phyloP scores from a whole-genome alignment of 805 yeast genomes.

The Myxozyma sirexii region DNA sequence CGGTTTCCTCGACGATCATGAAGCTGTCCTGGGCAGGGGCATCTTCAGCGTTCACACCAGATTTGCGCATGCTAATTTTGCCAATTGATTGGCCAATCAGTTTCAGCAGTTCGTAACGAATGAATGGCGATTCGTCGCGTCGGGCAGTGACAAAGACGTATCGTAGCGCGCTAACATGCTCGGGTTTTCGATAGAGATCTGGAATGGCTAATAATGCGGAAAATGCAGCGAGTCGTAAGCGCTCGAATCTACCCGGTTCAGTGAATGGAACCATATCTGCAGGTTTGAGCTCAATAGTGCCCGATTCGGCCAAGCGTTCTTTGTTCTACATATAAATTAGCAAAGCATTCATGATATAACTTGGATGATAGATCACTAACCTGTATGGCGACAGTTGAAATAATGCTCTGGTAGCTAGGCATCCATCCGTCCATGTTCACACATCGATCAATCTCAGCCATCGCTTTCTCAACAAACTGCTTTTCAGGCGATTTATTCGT shows the following conservation, averaged over 20 bases:
- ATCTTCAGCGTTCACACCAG: conserved; percentile 19
- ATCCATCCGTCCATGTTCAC: conserved; percentile 84
- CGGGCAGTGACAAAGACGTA: conserved; percentile 60
- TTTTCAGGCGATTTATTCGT: conserved; percentile 6
- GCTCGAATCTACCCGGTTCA: conserved; percentile 49
- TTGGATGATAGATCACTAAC: not conserved
- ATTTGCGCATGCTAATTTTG: conserved; percentile 24
- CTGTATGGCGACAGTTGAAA: conserved; percentile 58
- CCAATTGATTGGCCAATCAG: conserved; percentile 30
- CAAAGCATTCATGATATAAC: not conserved
- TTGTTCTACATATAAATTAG: conserved; percentile 48
- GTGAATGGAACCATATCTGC: conserved; percentile 61
- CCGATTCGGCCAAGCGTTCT: conserved; percentile 58
- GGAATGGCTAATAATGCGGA: conserved; percentile 61
- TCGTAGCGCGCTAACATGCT: conserved; percentile 57
- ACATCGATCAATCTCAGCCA: conserved; percentile 71
- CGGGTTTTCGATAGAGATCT: conserved; percentile 65
- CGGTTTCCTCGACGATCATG: conserved; percentile 62
- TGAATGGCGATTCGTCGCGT: conserved; percentile 56
- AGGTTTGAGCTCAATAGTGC: conserved; percentile 55
- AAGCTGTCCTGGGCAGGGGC: conserved; percentile 45
- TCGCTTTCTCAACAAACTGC: conserved; percentile 51
- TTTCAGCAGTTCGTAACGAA: conserved; percentile 46
- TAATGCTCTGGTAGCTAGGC: conserved; percentile 65
- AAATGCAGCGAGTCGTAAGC: conserved; percentile 68